Evolutionary conservation across 352 stramenopile genomes (phyloP).

Genomic region (Phytophthora sp.): DNA sequence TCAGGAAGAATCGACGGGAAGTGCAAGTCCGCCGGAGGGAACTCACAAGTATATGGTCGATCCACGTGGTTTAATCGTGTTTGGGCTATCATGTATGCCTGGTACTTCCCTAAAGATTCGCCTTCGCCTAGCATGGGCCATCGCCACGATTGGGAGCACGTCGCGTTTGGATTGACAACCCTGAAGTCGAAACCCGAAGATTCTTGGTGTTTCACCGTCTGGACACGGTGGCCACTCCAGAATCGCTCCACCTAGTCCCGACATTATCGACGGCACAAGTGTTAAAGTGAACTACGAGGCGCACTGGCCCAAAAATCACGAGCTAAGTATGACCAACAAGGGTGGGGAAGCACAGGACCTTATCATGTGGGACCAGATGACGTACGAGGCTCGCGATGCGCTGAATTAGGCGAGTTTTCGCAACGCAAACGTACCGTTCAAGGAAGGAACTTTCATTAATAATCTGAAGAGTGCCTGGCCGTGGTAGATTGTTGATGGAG

Average conservation of each 20-base stretch:
- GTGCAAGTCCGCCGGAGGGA: not conserved
- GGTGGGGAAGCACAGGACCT: too few relatives aligned
- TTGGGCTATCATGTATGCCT: too few relatives aligned
- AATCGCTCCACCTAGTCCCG: not conserved
- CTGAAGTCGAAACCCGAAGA: not conserved
- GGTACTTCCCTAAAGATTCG: slow-evolving; percentile 2
- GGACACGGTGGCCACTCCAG: not conserved
- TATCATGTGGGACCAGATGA: too few relatives aligned
- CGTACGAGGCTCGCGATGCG: not conserved
- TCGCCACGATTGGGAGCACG: too few relatives aligned
- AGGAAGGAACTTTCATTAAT: not conserved
- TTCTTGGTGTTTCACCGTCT: not conserved
- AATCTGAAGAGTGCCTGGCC: not conserved
- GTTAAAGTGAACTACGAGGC: too few relatives aligned
- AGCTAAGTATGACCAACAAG: not conserved
- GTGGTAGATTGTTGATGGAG: too few relatives aligned
- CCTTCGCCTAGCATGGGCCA: not conserved
- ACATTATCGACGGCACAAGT: not conserved
- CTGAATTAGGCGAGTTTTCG: not conserved
- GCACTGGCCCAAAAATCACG: not conserved
- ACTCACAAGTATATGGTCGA: not conserved
- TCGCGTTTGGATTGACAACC: slow-evolving; percentile 1
- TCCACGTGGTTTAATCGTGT: too few relatives aligned
- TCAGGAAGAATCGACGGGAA: not conserved
- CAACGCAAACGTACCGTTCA: not conserved